A percentile compares a stretch with the other conserved stretches of the same genome.
phyloP scores from a whole-genome alignment of 2,329 filamentous ascomycete genomes.

The Trichophyton schoenleinii region DNA sequence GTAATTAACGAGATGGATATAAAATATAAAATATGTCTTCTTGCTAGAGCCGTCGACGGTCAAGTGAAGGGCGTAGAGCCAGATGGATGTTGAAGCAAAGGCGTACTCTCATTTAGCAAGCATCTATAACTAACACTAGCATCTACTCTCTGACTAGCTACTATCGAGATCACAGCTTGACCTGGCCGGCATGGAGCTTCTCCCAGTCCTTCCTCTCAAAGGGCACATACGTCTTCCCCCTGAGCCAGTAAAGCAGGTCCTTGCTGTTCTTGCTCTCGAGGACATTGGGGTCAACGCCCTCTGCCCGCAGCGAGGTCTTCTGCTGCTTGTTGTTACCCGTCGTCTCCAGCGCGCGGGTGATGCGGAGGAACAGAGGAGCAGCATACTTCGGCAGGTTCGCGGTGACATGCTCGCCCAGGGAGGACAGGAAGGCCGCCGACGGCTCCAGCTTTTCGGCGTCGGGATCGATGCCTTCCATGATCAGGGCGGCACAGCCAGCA shows the following conservation, averaged over 20 bases:
- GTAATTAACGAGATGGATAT: background rate
- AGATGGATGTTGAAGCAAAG: background rate
- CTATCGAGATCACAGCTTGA: slow-evolving; percentile 42
- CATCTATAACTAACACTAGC: background rate
- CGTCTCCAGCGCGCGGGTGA: slow-evolving; percentile 49
- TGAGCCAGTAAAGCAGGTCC: slow-evolving; percentile 55
- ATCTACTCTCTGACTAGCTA: too few species aligned
- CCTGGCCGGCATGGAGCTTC: slow-evolving; percentile 51
- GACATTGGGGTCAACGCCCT: slow-evolving; percentile 56
- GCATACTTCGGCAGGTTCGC: slow-evolving; percentile 58
- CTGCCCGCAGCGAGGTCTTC: slow-evolving; percentile 57
- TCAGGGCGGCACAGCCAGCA: slow-evolving; percentile 66
- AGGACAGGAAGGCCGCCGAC: slow-evolving; percentile 38
- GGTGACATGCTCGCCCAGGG: slow-evolving; percentile 48
- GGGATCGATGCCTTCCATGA: slow-evolving; percentile 32
- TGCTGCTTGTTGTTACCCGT: slow-evolving; percentile 87
- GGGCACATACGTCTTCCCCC: slow-evolving; percentile 50
- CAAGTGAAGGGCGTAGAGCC: background rate
- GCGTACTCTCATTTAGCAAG: background rate
- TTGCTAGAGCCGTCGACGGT: background rate
- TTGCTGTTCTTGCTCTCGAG: slow-evolving; percentile 31
- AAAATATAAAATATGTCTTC: background rate
- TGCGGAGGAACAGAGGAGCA: slow-evolving; percentile 62
- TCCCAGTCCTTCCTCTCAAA: slow-evolving; percentile 60
- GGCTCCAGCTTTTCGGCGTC: slow-evolving; percentile 15